Base-by-base conservation (phyloP, 2,329 filamentous ascomycete genomes). In the Ceratocystis cubensis region DNA sequence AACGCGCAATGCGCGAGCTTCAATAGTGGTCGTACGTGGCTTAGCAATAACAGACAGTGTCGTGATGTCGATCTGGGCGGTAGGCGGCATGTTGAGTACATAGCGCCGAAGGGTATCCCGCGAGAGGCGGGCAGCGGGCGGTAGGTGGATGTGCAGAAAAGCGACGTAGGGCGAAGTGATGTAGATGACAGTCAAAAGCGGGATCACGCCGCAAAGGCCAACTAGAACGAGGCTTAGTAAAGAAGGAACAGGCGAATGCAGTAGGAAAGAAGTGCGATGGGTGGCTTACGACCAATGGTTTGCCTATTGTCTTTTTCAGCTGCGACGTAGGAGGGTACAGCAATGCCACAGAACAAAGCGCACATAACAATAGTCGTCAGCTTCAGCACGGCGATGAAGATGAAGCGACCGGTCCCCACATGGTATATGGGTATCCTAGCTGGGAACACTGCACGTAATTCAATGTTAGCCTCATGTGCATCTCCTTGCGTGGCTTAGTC, bases 341-440 rank as follows among this genome's bases (percentile, higher is more conserved):
- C 79, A 30, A 90, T 76, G 64, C 87, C 75, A 70, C 79, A 80
- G 71, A 89, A 89, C 70, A 88, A 84, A 25, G 80, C 81, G 66
- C 87, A 87, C 48, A 88, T 75, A 69, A 91, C 83, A 50, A 94
- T 80, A 2, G 87, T 86, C 0, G 85, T 85, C 66, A 93, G 76
- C 71, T 91, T 90, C 69, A 89, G 74, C 72, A 85, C 82, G 62
- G 87, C 88, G 59, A 93, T 76, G 70, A 88, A 86, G 5, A 85
- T 83, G 37, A 83, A 87, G 67, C 83, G 81, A 7, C 81, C 80
- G 0, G 84, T 87, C 64, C 89, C 88, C 65, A 85, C 85, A 75
- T 91, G 88, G 75, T 89, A 95, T 69, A 95, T 82, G 70, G 91
- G 80, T 33, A 92, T 73, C 15, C 77, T 78, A 69, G 84, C 80